phyloP scores from a whole-genome alignment of 116 monocot genomes.

The Trichopus zeylanicus region DNA sequence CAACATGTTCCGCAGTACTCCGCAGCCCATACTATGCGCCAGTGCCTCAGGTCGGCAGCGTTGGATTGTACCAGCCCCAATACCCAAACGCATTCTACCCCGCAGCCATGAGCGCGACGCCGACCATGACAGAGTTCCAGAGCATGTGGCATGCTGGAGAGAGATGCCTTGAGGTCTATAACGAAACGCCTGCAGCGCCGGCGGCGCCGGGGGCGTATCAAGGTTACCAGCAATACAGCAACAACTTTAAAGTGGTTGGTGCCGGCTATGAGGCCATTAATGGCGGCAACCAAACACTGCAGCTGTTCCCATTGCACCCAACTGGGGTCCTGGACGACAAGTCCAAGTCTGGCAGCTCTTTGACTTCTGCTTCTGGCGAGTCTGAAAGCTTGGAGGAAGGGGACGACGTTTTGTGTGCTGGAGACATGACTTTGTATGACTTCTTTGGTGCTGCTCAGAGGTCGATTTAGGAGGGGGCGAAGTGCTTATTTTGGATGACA shows the following conservation, averaged over 20 bases:
- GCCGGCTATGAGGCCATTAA: too few relatives aligned
- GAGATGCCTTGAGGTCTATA: neutral
- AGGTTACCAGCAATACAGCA: too few relatives aligned
- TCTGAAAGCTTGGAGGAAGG: neutral
- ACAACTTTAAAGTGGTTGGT: too few relatives aligned
- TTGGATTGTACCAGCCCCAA: constrained; percentile 22
- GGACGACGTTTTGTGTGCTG: neutral
- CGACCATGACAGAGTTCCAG: neutral
- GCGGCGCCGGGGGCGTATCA: too few relatives aligned
- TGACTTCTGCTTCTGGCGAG: constrained; percentile 8
- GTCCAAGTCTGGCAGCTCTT: constrained; percentile 6
- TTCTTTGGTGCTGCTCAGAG: too few relatives aligned
- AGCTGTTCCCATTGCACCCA: constrained; percentile 32
- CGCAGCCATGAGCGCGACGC: neutral
- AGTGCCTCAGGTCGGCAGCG: neutral
- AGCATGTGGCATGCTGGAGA: neutral
- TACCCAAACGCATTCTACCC: constrained; percentile 7
- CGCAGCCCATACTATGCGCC: constrained; percentile 21
- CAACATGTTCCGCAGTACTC: constrained; percentile 6
- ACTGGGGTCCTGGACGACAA: constrained; percentile 8
- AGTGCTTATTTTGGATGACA: too few relatives aligned
- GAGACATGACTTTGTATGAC: constrained; percentile 4
- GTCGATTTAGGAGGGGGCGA: too few relatives aligned
- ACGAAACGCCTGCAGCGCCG: too few relatives aligned
- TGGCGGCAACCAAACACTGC: constrained; percentile 6